Base-by-base conservation (phyloP, 108 stramenopile genomes). In the Cyclotella distinguenda region DNA sequence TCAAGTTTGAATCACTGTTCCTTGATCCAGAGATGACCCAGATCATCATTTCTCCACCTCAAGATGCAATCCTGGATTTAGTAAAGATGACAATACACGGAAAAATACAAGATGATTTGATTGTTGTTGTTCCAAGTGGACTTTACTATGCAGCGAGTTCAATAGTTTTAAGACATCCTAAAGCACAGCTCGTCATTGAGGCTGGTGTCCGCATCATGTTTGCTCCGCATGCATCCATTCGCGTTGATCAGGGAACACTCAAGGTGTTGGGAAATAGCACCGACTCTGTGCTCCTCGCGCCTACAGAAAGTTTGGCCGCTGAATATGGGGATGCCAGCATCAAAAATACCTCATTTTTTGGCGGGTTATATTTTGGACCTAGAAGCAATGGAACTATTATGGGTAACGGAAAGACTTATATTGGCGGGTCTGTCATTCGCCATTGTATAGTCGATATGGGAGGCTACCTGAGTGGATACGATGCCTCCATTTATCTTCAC, bases 21-120 rank as follows among this genome's bases (percentile, higher is more conserved):
- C 13, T 45, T 26, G 64, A 65, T 65, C 0, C 40, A 27, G 51
- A 50, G 12, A 65, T 65, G 64, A 46, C 64, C 1, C 64, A 65
- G 11, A 16, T 18, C 0, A 9, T 65, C 5, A 25, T 53, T 40
- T 1, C 64, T 1, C 64, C 64, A 53, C 64, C 64, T 6, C 21
- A 50, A 2, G 25, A 54, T 38, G 25, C 49, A 18, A 43, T 65
- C 4, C 3, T 65, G 3, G 31, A 65, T 54, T 38, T 54, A 2
- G 52, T 36, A 6, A 39, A 51, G 1, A 65, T 65, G 64, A 65
- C 64, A 11, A 4, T 65, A 1, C 7, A 30, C 27, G 64, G 64
- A 25, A 65, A 50, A 0, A 6, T 65, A 0, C 30, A 22, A 21
- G 64, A 65, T 13, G 64, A 6, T 22, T 50, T 40, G 1, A 46